These are phyloP conservation scores for Pythium myriotylum DNA, from an alignment of 352 stramenopile genomes.

Conservation along the genomic window DNA sequence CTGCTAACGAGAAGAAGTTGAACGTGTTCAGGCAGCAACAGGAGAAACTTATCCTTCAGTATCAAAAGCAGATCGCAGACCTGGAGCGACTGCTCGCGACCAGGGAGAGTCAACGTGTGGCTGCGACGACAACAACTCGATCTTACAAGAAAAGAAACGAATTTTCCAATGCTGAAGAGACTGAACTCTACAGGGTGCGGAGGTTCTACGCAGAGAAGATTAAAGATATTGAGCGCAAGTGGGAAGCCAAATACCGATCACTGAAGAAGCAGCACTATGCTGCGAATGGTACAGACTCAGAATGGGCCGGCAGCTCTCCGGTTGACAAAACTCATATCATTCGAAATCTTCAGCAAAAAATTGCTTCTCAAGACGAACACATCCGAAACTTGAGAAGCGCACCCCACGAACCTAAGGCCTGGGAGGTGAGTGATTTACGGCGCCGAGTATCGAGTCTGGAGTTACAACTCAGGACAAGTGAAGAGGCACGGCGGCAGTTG, in stretches of 20 bases:
- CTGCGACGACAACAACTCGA: background rate
- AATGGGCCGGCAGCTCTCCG: background rate
- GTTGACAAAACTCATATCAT: conserved; percentile 15
- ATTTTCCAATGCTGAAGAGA: conserved; percentile 17
- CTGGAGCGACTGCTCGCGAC: conserved; percentile 43
- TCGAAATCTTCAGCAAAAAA: conserved; percentile 20
- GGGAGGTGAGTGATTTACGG: conserved; percentile 15
- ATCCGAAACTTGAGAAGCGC: conserved; percentile 11
- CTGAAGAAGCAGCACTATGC: conserved; percentile 49
- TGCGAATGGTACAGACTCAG: conserved; percentile 3
- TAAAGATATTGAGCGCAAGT: conserved; percentile 75
- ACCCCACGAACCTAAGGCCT: background rate
- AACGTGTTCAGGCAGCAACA: conserved; percentile 79
- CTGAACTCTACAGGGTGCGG: conserved; percentile 55
- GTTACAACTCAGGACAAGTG: conserved; percentile 62
- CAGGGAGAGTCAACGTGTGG: conserved; percentile 18
- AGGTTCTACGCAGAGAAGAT: conserved; percentile 80
- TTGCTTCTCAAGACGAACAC: conserved; percentile 27
- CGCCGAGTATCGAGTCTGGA: conserved; percentile 41
- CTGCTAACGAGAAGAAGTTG: conserved; percentile 51
- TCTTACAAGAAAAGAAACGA: conserved; percentile 11
- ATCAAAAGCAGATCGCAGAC: conserved; percentile 61
- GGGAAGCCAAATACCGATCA: conserved; percentile 65
- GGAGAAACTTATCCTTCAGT: conserved; percentile 73
- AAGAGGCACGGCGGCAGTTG: conserved; percentile 63